phyloP scores from a whole-genome alignment of 2,329 filamentous ascomycete species.

The Thelonectria olida region DNA sequence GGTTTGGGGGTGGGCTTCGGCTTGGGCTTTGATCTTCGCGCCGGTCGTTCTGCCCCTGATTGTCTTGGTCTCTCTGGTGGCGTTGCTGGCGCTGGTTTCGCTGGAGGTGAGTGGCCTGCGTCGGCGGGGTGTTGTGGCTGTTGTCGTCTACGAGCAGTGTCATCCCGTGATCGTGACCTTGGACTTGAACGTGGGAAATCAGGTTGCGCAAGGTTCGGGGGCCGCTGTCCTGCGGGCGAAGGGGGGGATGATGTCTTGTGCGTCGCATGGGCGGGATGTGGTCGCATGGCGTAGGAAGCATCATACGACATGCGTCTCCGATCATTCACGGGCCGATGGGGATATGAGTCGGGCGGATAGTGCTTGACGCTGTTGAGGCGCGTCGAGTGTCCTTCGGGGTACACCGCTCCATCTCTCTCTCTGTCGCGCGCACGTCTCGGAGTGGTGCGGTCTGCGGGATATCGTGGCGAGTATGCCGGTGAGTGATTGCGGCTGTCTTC shows the following conservation, averaged over 20 bases:
- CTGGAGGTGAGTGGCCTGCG: background rate
- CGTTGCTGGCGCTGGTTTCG: background rate
- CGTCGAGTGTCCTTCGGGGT: background rate
- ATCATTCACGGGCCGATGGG: conserved; percentile 22
- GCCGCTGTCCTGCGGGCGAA: conserved; percentile 19
- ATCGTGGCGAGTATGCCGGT: conserved; percentile 19
- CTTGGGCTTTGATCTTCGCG: background rate
- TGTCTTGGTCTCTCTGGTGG: background rate
- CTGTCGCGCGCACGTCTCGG: background rate
- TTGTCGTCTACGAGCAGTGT: background rate
- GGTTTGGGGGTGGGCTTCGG: conserved; percentile 5
- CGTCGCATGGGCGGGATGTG: background rate
- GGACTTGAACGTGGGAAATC: conserved; percentile 25
- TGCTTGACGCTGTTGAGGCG: conserved; percentile 24
- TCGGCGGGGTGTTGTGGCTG: too few species aligned
- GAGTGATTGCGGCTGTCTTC: conserved; percentile 33
- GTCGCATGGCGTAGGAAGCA: conserved; percentile 14
- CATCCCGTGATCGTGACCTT: conserved; percentile 23
- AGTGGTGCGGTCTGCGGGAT: conserved; percentile 10
- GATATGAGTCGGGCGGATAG: conserved; percentile 25
- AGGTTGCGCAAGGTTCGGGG: conserved; percentile 14
- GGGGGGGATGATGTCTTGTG: conserved; percentile 25
- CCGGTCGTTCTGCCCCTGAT: background rate
- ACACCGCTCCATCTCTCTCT: conserved; percentile 5
- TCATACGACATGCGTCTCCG: conserved; percentile 30